These are phyloP conservation scores for Pyrus hybrid DNA, from an alignment of 331 rosid genomes.

Conservation along the genomic window DNA sequence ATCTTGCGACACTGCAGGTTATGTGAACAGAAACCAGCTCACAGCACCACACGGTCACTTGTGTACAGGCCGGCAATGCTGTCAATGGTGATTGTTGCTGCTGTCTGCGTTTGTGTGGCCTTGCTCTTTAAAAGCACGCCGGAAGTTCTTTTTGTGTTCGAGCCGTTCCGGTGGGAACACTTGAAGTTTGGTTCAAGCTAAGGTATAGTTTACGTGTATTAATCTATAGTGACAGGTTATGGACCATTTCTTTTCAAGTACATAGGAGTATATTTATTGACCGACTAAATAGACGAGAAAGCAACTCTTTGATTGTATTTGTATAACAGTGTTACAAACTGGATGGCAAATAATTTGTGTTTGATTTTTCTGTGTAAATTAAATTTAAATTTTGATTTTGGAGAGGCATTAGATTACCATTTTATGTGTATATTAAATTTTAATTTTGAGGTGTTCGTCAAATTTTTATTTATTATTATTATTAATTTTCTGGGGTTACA, in stretches of 20 bases:
- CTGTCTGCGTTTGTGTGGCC: slow-evolving; percentile 92
- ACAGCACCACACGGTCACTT: slow-evolving; percentile 37
- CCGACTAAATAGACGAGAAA: neutral
- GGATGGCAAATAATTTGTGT: neutral
- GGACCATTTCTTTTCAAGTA: neutral
- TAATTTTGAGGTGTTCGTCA: too few relatives aligned
- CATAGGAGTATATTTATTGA: neutral
- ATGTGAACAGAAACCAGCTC: slow-evolving; percentile 46
- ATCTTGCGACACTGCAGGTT: slow-evolving; percentile 27
- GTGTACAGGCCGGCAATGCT: slow-evolving; percentile 88
- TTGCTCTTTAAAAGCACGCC: slow-evolving; percentile 91
- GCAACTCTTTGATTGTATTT: neutral
- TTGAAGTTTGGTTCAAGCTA: slow-evolving; percentile 68
- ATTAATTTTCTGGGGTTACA: too few relatives aligned
- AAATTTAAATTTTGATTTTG: too few relatives aligned
- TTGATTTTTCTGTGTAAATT: neutral
- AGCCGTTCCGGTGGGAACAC: slow-evolving; percentile 84
- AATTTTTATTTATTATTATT: too few relatives aligned
- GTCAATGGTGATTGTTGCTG: slow-evolving; percentile 86
- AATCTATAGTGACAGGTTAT: neutral
- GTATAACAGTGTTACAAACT: neutral
- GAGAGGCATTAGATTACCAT: too few relatives aligned
- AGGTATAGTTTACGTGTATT: neutral
- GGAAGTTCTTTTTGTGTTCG: slow-evolving; percentile 58
- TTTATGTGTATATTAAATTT: too few relatives aligned